phyloP scores from a whole-genome alignment of 2,329 filamentous ascomycete genomes.

The Juglanconis oblonga region DNA sequence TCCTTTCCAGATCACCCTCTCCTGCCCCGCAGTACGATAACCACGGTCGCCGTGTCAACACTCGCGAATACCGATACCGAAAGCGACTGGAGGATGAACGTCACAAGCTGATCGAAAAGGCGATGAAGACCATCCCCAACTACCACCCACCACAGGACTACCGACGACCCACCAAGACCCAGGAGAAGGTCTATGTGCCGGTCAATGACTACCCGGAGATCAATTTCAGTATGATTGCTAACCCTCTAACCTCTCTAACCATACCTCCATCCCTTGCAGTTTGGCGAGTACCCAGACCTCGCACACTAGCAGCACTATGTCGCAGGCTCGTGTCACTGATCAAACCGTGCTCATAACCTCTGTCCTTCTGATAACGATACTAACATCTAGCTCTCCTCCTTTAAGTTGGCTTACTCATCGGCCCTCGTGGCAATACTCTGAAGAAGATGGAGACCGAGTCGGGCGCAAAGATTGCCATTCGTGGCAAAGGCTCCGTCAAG shows the following conservation, averaged over 20 bases:
- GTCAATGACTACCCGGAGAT: constrained; percentile 99
- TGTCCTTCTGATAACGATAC: constrained; percentile 49
- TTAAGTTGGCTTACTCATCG: constrained; percentile 99
- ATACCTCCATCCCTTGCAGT: constrained; percentile 43
- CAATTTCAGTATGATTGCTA: constrained; percentile 99
- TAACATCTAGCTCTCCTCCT: constrained; percentile 89
- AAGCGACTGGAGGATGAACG: constrained; percentile 98
- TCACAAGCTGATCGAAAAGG: constrained; percentile 97
- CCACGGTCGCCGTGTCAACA: constrained; percentile 98
- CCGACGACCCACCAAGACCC: constrained; percentile 97
- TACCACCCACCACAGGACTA: constrained; percentile 99
- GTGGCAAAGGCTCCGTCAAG: constrained; percentile 98
- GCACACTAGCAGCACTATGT: constrained; percentile 24
- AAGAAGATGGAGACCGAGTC: constrained; percentile 99
- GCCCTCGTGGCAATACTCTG: constrained; percentile 98
- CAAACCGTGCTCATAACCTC: constrained; percentile 35
- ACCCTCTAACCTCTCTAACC: constrained; percentile 86
- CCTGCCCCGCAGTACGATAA: constrained; percentile 98
- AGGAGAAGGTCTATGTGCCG: constrained; percentile 99
- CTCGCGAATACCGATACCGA: constrained; percentile 95
- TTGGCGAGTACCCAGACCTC: constrained; percentile 40
- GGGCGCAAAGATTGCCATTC: constrained; percentile 96
- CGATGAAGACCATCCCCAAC: constrained; percentile 99
- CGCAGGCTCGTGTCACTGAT: constrained; percentile 32
- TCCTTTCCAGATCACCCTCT: constrained; percentile 74